Evolutionary conservation across 2,329 filamentous ascomycete species (phyloP).

Genomic region (Neonectria coccinea): DNA sequence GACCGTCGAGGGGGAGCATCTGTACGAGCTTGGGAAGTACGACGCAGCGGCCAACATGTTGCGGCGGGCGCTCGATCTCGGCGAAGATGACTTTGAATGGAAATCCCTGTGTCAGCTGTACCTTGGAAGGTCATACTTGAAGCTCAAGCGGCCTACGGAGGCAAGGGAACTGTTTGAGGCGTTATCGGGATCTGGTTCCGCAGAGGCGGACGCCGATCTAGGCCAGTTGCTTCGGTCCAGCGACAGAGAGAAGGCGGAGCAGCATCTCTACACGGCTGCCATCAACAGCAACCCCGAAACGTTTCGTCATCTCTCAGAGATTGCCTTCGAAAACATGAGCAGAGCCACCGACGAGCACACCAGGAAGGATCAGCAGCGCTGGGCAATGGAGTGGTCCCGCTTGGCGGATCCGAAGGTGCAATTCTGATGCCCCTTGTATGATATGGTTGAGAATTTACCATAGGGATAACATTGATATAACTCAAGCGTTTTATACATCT

Average conservation of each 20-base stretch:
- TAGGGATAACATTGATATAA: neutral
- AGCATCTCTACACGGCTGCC: constrained; percentile 45
- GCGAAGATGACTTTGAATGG: constrained; percentile 44
- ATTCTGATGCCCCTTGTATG: constrained; percentile 32
- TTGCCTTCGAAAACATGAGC: constrained; percentile 42
- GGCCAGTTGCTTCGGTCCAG: constrained; percentile 40
- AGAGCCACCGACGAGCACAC: constrained; percentile 27
- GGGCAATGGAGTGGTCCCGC: constrained; percentile 52
- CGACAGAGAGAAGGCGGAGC: constrained; percentile 40
- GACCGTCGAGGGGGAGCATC: constrained; percentile 48
- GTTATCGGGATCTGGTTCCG: constrained; percentile 37
- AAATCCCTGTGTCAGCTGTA: constrained; percentile 41
- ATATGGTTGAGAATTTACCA: constrained; percentile 3
- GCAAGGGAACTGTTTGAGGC: constrained; percentile 41
- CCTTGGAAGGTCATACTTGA: constrained; percentile 43
- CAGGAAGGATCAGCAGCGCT: constrained; percentile 41
- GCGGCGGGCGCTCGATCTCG: constrained; percentile 42
- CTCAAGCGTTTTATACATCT: neutral
- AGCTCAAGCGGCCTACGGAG: constrained; percentile 38
- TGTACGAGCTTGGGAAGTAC: constrained; percentile 42
- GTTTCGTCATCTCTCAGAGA: constrained; percentile 47
- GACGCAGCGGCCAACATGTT: constrained; percentile 38
- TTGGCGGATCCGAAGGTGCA: constrained; percentile 43
- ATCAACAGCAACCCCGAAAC: constrained; percentile 41
- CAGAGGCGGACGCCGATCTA: constrained; percentile 46